Percentiles rank a stretch among this genome's conserved stretches.
These are phyloP conservation scores for Picochlorum sp. DNA, from an alignment of 139 green algal genomes.

Conservation along the genomic window DNA sequence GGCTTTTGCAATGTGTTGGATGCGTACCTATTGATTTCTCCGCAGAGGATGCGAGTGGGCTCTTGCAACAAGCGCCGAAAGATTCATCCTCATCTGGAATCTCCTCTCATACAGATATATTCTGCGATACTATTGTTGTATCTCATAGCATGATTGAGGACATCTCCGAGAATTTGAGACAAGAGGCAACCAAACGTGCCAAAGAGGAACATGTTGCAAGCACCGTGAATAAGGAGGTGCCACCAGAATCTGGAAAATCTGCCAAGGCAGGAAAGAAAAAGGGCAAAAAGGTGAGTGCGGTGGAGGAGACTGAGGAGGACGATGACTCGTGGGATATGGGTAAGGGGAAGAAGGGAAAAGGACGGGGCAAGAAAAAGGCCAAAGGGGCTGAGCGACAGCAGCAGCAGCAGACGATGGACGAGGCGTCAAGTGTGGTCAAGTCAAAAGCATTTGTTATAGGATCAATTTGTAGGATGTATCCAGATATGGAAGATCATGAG, in stretches of 20 bases:
- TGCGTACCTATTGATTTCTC: background rate
- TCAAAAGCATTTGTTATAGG: constrained; percentile 17
- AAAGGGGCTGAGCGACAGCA: constrained; percentile 4
- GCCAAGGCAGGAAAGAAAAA: constrained; percentile 35
- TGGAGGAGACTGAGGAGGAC: constrained; percentile 31
- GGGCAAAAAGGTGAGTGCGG: constrained; percentile 21
- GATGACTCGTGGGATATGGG: constrained; percentile 36
- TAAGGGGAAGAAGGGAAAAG: constrained; percentile 43
- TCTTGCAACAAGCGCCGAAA: background rate
- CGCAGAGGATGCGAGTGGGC: background rate
- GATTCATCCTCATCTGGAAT: background rate
- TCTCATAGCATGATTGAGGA: too few relatives aligned
- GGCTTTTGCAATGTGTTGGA: background rate
- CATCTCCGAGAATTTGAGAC: background rate
- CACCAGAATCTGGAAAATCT: too few relatives aligned
- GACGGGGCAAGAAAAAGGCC: constrained; percentile 15
- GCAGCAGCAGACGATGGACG: constrained; percentile 6
- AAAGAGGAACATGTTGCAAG: background rate
- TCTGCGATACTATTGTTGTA: background rate
- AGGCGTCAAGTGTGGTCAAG: background rate
- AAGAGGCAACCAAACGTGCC: background rate
- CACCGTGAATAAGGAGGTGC: background rate
- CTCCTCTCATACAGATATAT: background rate
- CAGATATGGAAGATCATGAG: constrained; percentile 40
- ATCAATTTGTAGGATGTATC: constrained; percentile 36